These are phyloP conservation scores for Spathaspora passalidarum DNA, from an alignment of 805 yeast genomes.

Conservation along the genomic window DNA sequence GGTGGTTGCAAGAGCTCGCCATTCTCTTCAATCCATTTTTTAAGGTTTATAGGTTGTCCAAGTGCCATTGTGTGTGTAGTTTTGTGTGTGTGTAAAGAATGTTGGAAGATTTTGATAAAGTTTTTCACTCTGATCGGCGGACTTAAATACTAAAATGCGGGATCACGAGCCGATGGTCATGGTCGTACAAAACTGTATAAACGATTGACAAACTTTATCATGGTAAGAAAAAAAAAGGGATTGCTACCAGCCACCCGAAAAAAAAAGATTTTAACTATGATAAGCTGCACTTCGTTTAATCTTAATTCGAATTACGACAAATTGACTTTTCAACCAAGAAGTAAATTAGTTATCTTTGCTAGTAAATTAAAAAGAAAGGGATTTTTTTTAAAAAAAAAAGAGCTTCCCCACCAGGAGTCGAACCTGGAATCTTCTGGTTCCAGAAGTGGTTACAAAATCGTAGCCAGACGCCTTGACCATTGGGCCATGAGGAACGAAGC, in stretches of 20 bases:
- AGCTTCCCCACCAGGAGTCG: slow-evolving; percentile 53
- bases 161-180: background rate
- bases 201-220: background rate
- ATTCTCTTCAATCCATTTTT: slow-evolving; percentile 79
- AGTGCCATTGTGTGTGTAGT: slow-evolving; percentile 36
- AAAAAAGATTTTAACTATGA: too few relatives aligned
- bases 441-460: slow-evolving; percentile 45
- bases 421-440: slow-evolving; percentile 52
- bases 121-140: background rate
- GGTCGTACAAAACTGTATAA: background rate
- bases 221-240: background rate
- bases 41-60: slow-evolving; percentile 69
- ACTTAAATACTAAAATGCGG: background rate
- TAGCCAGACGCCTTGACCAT: slow-evolving; percentile 54
- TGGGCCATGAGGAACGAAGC: slow-evolving; percentile 54
- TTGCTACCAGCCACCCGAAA: background rate
- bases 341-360: too few relatives aligned
- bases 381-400: slow-evolving; percentile 21
- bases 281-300: too few relatives aligned
- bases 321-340: too few relatives aligned
- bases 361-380: slow-evolving; percentile 4
- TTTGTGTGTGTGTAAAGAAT: background rate
- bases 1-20: slow-evolving; percentile 80
- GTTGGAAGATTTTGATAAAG: background rate
- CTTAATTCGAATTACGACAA: too few relatives aligned